Conservation (phyloP, 495 filamentous ascomycete species). For the Aspergillus indologenus region DNA sequence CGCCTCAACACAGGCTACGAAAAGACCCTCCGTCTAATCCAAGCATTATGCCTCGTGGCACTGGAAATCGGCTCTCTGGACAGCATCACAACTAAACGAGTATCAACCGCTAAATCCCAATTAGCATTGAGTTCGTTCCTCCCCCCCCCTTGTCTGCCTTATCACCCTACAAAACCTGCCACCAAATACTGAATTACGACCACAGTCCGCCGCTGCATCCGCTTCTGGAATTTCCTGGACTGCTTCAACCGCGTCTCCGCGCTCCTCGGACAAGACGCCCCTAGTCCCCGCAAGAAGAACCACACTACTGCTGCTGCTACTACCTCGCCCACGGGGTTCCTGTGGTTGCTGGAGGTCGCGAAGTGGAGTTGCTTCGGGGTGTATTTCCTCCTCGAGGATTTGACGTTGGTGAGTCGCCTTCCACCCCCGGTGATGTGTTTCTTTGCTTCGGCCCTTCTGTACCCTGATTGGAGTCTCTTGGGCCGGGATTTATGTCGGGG, state of each 20-base stretch:
- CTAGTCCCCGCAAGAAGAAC: neutral
- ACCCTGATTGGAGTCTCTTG: no score
- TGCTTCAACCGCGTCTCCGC: slow-evolving; percentile 49
- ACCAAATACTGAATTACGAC: neutral
- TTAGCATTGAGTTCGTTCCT: slow-evolving; percentile 32
- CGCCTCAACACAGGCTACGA: slow-evolving; percentile 51
- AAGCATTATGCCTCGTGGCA: slow-evolving; percentile 51
- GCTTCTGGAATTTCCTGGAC: slow-evolving; percentile 61
- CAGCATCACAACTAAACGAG: slow-evolving; percentile 21
- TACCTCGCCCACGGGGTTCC: slow-evolving; percentile 13
- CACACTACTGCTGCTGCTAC: neutral
- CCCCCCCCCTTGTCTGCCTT: neutral
- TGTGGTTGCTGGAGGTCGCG: slow-evolving; percentile 28
- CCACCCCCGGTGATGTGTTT: no score
- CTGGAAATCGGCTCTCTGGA: slow-evolving; percentile 33
- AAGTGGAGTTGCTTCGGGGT: slow-evolving; percentile 40
- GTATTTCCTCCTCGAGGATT: slow-evolving; percentile 40
- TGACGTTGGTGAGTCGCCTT: slow-evolving; percentile 35
- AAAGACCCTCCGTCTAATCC: slow-evolving; percentile 59
- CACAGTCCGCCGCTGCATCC: slow-evolving; percentile 53
- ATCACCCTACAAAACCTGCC: neutral
- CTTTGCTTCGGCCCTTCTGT: no score
- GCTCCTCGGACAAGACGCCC: slow-evolving; percentile 22
- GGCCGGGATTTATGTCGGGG: no score
- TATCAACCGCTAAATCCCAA: slow-evolving; percentile 31